These are phyloP conservation scores for Diaporthe sp. DNA, from an alignment of 2,329 filamentous ascomycete species.

Conservation along the genomic window DNA sequence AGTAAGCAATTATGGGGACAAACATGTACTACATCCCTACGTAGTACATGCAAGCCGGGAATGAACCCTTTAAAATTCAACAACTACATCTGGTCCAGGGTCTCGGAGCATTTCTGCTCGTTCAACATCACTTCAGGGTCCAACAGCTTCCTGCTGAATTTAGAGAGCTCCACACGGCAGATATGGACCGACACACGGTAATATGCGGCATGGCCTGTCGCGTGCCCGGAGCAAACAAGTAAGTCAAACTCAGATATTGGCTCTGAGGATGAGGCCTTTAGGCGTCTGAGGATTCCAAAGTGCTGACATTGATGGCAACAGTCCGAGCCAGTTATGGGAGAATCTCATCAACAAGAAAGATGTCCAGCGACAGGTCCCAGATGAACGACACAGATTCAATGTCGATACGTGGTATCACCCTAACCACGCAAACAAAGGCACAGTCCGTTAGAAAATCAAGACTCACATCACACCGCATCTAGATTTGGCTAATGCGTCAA, in stretches of 20 bases:
- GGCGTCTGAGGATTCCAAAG: background rate
- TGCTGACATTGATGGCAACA: background rate
- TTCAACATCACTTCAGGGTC: background rate
- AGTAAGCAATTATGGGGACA: background rate
- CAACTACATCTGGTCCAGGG: background rate
- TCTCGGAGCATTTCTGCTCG: background rate
- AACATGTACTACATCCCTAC: background rate
- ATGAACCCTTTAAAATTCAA: background rate
- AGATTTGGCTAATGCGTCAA: background rate
- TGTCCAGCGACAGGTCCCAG: conserved; percentile 39
- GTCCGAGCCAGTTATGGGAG: conserved; percentile 25
- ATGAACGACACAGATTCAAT: conserved; percentile 43
- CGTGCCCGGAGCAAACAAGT: conserved; percentile 15
- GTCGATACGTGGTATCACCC: conserved; percentile 46
- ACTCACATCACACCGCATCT: conserved; percentile 39
- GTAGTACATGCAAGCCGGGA: background rate
- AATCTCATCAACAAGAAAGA: conserved; percentile 26
- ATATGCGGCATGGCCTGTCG: conserved; percentile 27
- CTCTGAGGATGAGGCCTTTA: background rate
- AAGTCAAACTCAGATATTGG: background rate
- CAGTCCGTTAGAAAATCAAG: background rate
- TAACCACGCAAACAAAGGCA: conserved; percentile 45
- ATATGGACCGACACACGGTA: conserved; percentile 6
- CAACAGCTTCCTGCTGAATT: background rate
- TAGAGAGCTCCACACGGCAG: background rate